Conservation (phyloP, 495 filamentous ascomycete genomes). For the Penicillium psychrofluorescens region DNA sequence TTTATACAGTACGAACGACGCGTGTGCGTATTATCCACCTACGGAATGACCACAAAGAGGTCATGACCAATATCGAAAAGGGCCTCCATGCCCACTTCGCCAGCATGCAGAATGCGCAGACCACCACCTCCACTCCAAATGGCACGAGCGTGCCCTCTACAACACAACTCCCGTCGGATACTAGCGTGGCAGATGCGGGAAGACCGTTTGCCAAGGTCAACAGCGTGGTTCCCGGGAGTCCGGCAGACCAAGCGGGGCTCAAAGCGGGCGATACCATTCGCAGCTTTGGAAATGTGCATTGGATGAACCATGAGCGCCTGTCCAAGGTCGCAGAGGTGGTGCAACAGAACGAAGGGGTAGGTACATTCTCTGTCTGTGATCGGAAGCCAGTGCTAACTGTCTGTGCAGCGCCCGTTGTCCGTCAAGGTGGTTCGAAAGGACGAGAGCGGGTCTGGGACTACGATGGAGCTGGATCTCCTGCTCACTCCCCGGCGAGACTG, state of each 20-base stretch:
- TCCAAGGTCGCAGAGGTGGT: conserved; percentile 79
- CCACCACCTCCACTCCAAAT: conserved; percentile 14
- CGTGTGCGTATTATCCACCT: conserved; percentile 82
- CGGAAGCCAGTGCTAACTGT: conserved; percentile 3
- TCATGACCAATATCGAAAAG: conserved; percentile 77
- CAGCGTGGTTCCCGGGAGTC: conserved; percentile 67
- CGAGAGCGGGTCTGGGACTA: conserved; percentile 25
- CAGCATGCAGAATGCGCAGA: conserved; percentile 24
- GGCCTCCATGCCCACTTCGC: conserved; percentile 69
- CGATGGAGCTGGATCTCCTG: conserved; percentile 57
- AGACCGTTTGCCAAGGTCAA: conserved; percentile 88
- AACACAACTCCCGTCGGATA: conserved; percentile 11
- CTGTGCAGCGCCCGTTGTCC: conserved; percentile 49
- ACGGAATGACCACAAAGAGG: conserved; percentile 84
- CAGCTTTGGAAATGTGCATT: conserved; percentile 75
- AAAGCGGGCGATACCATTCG: conserved; percentile 75
- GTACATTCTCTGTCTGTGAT: conserved; percentile 15
- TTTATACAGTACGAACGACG: conserved; percentile 70
- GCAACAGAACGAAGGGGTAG: conserved; percentile 82
- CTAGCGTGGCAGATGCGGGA: conserved; percentile 29
- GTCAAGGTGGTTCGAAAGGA: conserved; percentile 60
- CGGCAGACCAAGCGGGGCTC: conserved; percentile 77
- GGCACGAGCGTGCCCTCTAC: conserved; percentile 18
- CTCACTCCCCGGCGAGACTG: conserved; percentile 70
- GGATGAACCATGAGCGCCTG: conserved; percentile 77